A percentile compares a stretch with the other conserved stretches of the same genome.
phyloP scores from a whole-genome alignment of 148 eudicot species.

The Heliamphora exappendiculata region DNA sequence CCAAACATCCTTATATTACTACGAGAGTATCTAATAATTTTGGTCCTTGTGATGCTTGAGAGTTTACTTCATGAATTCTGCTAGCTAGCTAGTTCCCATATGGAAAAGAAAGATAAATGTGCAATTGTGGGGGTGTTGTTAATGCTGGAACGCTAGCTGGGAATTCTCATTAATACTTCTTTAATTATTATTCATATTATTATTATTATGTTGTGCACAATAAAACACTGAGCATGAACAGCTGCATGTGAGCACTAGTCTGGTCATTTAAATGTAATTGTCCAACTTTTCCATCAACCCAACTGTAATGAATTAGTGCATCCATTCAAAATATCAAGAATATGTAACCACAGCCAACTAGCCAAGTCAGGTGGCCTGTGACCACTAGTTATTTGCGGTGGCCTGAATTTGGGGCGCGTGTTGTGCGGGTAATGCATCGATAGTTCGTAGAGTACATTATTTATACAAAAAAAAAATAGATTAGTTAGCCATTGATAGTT shows the following conservation, averaged over 20 bases:
- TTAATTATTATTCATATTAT: background rate
- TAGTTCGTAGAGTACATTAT: too few species aligned
- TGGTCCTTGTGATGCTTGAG: background rate
- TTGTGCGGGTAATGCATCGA: too few species aligned
- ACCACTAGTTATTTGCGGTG: too few species aligned
- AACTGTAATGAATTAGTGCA: slow-evolving; percentile 9
- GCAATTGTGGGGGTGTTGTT: background rate
- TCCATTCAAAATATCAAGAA: background rate
- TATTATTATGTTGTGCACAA: slow-evolving; percentile 1
- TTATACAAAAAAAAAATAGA: too few species aligned
- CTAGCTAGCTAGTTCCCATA: background rate
- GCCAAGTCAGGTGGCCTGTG: slow-evolving; percentile 1
- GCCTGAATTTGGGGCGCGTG: too few species aligned
- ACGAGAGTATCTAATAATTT: too few species aligned
- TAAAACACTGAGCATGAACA: slow-evolving; percentile 10
- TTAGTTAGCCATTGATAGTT: too few species aligned
- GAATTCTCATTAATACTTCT: background rate
- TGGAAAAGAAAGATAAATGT: background rate
- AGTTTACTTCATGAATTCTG: background rate
- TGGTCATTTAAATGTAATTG: too few species aligned
- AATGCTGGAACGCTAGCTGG: slow-evolving; percentile 18
- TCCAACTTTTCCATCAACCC: slow-evolving; percentile 11
- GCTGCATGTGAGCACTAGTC: slow-evolving; percentile 4
- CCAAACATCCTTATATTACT: too few species aligned
- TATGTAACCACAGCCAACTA: background rate